Conservation (phyloP, 208 protist species). For the Trypanosoma brucei region DNA sequence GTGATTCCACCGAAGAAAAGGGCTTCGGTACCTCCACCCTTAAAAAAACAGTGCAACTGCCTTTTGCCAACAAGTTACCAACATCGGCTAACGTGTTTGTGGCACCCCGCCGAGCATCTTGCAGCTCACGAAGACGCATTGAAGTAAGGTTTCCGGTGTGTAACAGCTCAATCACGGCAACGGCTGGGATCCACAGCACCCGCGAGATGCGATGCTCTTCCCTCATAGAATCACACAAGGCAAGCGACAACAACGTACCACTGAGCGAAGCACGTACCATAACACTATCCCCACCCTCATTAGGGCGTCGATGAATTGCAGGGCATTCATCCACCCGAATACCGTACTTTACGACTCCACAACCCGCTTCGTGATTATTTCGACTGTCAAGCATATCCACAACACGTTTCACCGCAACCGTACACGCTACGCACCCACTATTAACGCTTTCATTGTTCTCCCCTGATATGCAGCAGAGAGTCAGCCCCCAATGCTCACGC, state of each 20-base stretch:
- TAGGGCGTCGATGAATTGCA: neutral
- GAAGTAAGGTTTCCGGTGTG: slow-evolving; percentile 4
- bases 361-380: neutral
- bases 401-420: neutral
- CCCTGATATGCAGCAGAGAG: neutral
- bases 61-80: neutral
- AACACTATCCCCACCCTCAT: neutral
- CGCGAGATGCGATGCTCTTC: neutral
- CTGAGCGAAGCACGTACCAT: slow-evolving; percentile 13
- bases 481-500: slow-evolving; percentile 13
- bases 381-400: neutral
- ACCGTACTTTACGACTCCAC: slow-evolving; percentile 11
- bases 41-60: slow-evolving; percentile 15
- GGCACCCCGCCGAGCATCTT: neutral
- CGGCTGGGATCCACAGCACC: slow-evolving; percentile 13
- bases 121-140: slow-evolving; percentile 3
- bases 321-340: slow-evolving; percentile 2
- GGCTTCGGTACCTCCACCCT: slow-evolving; percentile 1
- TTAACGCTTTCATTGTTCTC: slow-evolving; percentile 1
- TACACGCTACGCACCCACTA: neutral
- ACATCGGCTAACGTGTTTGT: neutral
- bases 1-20: neutral
- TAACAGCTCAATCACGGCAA: slow-evolving; percentile 18
- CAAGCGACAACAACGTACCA: slow-evolving; percentile 17
- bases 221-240: slow-evolving; percentile 12